A percentile compares a stretch with the other conserved stretches of the same genome.
Conservation (phyloP, 345 rosid genomes). For the Schrenkiella parvula region DNA sequence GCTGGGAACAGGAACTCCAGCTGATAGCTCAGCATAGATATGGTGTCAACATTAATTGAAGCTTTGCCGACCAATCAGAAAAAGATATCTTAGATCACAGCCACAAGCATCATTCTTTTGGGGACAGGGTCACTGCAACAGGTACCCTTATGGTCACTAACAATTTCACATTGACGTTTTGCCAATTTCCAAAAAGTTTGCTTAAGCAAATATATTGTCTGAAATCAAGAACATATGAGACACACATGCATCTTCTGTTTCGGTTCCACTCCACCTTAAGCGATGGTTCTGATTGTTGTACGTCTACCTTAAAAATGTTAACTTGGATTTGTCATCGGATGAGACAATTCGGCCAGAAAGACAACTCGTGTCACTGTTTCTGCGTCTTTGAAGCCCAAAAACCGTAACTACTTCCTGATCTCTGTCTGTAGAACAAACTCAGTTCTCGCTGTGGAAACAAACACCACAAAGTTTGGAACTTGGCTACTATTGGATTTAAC, state of each 20-base stretch:
- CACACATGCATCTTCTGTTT: background rate
- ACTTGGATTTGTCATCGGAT: background rate
- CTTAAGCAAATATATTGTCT: background rate
- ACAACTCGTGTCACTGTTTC: background rate
- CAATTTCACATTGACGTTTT: no score
- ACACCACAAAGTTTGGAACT: constrained; percentile 19
- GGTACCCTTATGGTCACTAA: background rate
- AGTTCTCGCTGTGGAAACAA: background rate
- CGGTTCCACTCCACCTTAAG: background rate
- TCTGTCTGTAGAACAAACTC: background rate
- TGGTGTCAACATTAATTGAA: background rate
- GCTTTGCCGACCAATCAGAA: background rate
- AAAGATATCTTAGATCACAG: background rate
- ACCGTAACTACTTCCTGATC: background rate
- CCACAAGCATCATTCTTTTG: background rate
- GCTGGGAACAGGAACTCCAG: background rate
- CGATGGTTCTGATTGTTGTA: no score
- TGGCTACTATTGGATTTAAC: background rate
- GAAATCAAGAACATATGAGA: background rate
- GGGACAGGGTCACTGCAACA: background rate
- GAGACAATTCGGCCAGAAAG: background rate
- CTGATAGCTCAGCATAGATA: background rate
- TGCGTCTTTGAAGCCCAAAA: no score
- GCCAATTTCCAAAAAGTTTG: background rate
- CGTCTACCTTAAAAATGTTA: background rate